These are phyloP conservation scores for Uncinocarpus reesii DNA, from an alignment of 2,329 filamentous ascomycete genomes.

Conservation along the genomic window DNA sequence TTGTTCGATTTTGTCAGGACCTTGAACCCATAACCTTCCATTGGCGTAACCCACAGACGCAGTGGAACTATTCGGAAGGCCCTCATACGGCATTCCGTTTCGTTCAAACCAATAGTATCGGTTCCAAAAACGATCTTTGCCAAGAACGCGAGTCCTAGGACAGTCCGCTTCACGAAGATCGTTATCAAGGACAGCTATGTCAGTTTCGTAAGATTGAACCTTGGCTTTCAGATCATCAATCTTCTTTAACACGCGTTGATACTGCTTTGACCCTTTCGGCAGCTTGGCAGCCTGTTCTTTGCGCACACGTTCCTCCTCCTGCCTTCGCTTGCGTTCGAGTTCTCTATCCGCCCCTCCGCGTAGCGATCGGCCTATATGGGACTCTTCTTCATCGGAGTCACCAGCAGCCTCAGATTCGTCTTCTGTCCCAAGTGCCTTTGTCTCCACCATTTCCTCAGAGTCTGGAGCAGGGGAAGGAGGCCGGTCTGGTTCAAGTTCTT, in stretches of 20 bases:
- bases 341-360: slow-evolving; percentile 58
- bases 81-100: slow-evolving; percentile 93
- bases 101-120: slow-evolving; percentile 99
- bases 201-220: slow-evolving; percentile 71
- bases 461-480: slow-evolving; percentile 37
- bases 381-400: slow-evolving; percentile 38
- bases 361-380: slow-evolving; percentile 45
- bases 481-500: slow-evolving; percentile 39
- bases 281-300: slow-evolving; percentile 56
- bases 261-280: slow-evolving; percentile 76
- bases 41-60: slow-evolving; percentile 82
- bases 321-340: slow-evolving; percentile 66
- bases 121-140: slow-evolving; percentile 96
- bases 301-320: slow-evolving; percentile 59
- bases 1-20: slow-evolving; percentile 78
- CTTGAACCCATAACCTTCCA: slow-evolving; percentile 91
- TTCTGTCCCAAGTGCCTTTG: slow-evolving; percentile 40
- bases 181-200: slow-evolving; percentile 77
- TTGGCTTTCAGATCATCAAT: slow-evolving; percentile 77
- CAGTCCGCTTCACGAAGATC: slow-evolving; percentile 91
- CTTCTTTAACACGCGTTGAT: slow-evolving; percentile 74
- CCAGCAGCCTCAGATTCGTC: slow-evolving; percentile 51
- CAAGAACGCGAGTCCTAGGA: slow-evolving; percentile 75
- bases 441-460: slow-evolving; percentile 31
- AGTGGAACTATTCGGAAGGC: slow-evolving; percentile 78